Evolutionary conservation across 192 early-diverging fungal species (phyloP).

Genomic region (Linnemannia zychae): DNA sequence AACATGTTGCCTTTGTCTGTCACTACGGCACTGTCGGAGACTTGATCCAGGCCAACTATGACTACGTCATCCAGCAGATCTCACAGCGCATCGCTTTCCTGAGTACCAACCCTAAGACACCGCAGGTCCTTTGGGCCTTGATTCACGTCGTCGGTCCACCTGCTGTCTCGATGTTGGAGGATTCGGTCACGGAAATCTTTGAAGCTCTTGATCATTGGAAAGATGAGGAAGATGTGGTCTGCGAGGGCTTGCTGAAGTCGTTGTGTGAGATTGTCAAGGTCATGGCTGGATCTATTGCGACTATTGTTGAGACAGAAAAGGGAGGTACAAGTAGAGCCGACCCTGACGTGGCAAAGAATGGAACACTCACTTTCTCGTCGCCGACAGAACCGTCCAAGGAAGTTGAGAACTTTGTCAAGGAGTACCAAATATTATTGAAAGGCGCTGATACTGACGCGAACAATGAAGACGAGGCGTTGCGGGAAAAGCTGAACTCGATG

Average conservation of each 20-base stretch:
- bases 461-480: conserved; percentile 2
- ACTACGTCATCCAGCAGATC: conserved; percentile 67
- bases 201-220: conserved; percentile 67
- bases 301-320: neutral
- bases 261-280: conserved; percentile 48
- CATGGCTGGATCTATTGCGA: conserved; percentile 12
- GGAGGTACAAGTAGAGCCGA: neutral
- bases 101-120: conserved; percentile 59
- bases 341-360: neutral
- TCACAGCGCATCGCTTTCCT: conserved; percentile 57
- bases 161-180: conserved; percentile 62
- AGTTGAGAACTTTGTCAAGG: conserved; percentile 21
- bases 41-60: conserved; percentile 63
- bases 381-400: conserved; percentile 12
- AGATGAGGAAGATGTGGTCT: conserved; percentile 56
- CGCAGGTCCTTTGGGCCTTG: conserved; percentile 64
- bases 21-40: conserved; percentile 42
- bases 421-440: conserved; percentile 17
- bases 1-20: conserved; percentile 58
- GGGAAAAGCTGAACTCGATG: conserved; percentile 30
- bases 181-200: conserved; percentile 69
- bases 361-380: neutral
- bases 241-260: conserved; percentile 54
- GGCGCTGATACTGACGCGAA: neutral
- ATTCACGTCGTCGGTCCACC: conserved; percentile 61